Conservation (phyloP, 2,329 filamentous ascomycete genomes). For the Ceratocystiopsis sp. region DNA sequence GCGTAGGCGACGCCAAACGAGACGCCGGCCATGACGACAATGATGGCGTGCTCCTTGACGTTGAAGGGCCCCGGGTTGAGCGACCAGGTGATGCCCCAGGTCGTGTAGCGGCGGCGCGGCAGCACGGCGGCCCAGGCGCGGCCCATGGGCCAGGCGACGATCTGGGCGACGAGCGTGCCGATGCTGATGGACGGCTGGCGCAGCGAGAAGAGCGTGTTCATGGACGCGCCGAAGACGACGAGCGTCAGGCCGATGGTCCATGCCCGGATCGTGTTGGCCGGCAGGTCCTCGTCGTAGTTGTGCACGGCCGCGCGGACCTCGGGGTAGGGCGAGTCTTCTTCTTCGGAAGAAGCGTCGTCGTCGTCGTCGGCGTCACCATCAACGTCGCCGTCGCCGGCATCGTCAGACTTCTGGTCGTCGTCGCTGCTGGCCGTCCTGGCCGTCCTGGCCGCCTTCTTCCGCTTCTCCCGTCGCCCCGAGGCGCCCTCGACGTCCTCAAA, state of each 20-base stretch:
- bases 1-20: conserved; percentile 55
- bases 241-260: conserved; percentile 45
- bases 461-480: conserved; percentile 7
- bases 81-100: conserved; percentile 36
- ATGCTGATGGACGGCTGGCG: conserved; percentile 44
- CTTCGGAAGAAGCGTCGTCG: conserved; percentile 18
- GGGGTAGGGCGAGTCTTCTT: conserved; percentile 42
- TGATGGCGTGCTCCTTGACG: conserved; percentile 52
- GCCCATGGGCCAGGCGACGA: conserved; percentile 47
- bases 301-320: conserved; percentile 48
- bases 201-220: conserved; percentile 47
- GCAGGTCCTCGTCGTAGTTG: conserved; percentile 46
- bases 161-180: conserved; percentile 43
- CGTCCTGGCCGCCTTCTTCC: neutral
- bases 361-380: conserved; percentile 9
- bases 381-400: neutral
- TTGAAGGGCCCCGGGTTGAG: conserved; percentile 56
- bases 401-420: neutral
- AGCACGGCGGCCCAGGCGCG: conserved; percentile 41
- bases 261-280: conserved; percentile 48
- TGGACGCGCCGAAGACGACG: conserved; percentile 38
- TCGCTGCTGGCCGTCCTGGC: neutral
- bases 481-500: conserved; percentile 7
- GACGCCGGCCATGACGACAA: conserved; percentile 55
- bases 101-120: conserved; percentile 30